phyloP scores from a whole-genome alignment of 2,329 filamentous ascomycete genomes.

The Aspergillus sergii region DNA sequence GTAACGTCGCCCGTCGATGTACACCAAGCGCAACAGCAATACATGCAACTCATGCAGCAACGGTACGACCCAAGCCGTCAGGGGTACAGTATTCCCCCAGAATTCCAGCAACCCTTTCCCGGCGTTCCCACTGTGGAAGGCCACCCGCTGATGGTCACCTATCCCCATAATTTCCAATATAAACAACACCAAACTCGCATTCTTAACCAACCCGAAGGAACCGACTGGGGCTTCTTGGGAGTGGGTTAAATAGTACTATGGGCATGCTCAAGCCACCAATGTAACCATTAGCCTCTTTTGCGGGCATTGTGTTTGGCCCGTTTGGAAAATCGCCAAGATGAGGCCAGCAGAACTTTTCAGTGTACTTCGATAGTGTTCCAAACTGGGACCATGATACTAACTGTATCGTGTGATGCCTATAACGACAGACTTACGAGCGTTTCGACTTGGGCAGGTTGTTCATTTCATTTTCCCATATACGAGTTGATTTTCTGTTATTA shows the following conservation, averaged over 20 bases:
- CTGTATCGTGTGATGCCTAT: slow-evolving; percentile 11
- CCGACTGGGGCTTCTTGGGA: slow-evolving; percentile 44
- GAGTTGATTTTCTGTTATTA: slow-evolving; percentile 2
- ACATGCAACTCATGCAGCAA: slow-evolving; percentile 37
- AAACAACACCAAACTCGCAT: slow-evolving; percentile 36
- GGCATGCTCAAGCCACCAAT: neutral
- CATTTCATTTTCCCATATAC: neutral
- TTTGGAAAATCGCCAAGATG: neutral
- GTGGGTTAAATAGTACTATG: slow-evolving; percentile 30
- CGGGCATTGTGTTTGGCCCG: neutral
- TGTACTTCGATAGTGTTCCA: neutral
- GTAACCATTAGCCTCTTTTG: neutral
- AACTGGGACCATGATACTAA: neutral
- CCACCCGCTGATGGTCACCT: slow-evolving; percentile 36
- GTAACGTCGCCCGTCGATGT: slow-evolving; percentile 33
- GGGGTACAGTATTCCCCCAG: slow-evolving; percentile 32
- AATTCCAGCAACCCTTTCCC: slow-evolving; percentile 33
- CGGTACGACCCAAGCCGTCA: slow-evolving; percentile 35
- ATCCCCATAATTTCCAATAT: slow-evolving; percentile 36
- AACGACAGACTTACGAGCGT: slow-evolving; percentile 9
- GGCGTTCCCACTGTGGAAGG: slow-evolving; percentile 32
- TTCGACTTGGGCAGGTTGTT: neutral
- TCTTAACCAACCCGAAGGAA: slow-evolving; percentile 42
- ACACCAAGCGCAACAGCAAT: slow-evolving; percentile 34
- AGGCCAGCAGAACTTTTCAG: neutral